Conservation (phyloP, 2,329 filamentous ascomycete species). For the Uncinocarpus reesii region DNA sequence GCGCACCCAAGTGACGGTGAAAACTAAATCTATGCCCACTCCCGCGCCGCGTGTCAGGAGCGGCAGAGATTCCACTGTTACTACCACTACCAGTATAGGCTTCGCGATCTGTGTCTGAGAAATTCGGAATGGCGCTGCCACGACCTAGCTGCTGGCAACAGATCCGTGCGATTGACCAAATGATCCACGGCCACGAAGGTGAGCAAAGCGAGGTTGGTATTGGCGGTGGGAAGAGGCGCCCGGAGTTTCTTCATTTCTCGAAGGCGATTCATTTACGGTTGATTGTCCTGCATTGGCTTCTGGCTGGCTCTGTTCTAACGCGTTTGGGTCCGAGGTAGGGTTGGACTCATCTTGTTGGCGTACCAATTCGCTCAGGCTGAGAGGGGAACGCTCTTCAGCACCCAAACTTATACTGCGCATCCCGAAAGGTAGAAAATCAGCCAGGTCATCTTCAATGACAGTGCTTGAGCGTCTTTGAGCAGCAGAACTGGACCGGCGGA, state of each 20-base stretch:
- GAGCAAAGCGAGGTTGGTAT: constrained; percentile 32
- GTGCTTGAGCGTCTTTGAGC: constrained; percentile 30
- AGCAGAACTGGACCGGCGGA: constrained; percentile 38
- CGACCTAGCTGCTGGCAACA: constrained; percentile 33
- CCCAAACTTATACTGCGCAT: constrained; percentile 41
- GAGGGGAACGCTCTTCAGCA: constrained; percentile 30
- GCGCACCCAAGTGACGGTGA: constrained; percentile 24
- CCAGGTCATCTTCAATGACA: constrained; percentile 32
- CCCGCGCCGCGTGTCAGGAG: constrained; percentile 28
- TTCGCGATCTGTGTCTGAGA: constrained; percentile 31
- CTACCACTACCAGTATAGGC: constrained; percentile 31
- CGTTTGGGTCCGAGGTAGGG: constrained; percentile 14
- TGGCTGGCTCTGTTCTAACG: constrained; percentile 18
- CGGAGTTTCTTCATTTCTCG: neutral
- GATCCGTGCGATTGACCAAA: constrained; percentile 33
- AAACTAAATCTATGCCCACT: constrained; percentile 26
- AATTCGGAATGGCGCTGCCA: constrained; percentile 25
- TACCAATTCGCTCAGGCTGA: constrained; percentile 26
- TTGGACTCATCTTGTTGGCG: constrained; percentile 24
- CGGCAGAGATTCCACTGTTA: constrained; percentile 29
- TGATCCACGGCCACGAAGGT: constrained; percentile 30
- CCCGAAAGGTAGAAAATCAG: constrained; percentile 37
- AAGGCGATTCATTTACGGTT: neutral
- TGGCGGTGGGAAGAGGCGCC: constrained; percentile 4
- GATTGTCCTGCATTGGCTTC: constrained; percentile 18